Conservation (phyloP, 176 grass and related monocot genomes). For the Cocos nucifera region DNA sequence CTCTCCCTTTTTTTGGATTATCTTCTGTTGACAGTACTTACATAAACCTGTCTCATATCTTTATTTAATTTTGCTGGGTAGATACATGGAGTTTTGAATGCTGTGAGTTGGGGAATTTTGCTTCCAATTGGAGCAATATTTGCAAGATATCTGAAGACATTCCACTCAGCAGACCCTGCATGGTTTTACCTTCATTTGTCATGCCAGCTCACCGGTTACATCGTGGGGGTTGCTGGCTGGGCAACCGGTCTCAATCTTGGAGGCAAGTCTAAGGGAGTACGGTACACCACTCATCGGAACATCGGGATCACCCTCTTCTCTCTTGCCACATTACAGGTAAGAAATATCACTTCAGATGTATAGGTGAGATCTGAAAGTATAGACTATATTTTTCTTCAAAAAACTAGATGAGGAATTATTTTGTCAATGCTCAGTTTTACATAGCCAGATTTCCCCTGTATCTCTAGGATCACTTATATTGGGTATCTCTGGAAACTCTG, state of each 20-base stretch:
- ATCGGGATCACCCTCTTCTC: conserved; percentile 42
- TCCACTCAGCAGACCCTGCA: conserved; percentile 46
- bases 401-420: too few species aligned
- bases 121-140: conserved; percentile 53
- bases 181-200: conserved; percentile 72
- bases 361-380: too few species aligned
- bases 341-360: too few species aligned
- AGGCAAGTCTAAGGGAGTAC: conserved; percentile 39
- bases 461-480: too few species aligned
- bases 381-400: too few species aligned
- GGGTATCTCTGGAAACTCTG: too few species aligned
- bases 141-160: conserved; percentile 60
- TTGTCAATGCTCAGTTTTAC: too few species aligned
- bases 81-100: conserved; percentile 63
- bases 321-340: conserved; percentile 49
- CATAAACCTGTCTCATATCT: not conserved
- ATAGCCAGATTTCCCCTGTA: too few species aligned
- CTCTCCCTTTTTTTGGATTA: not conserved
- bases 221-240: conserved; percentile 56
- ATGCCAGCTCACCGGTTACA: conserved; percentile 48
- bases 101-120: conserved; percentile 63
- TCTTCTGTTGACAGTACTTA: not conserved
- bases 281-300: conserved; percentile 30
- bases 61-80: conserved; percentile 1
- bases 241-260: conserved; percentile 57